phyloP scores from a whole-genome alignment of 345 rosid genomes.

The Pugionium cornutum region DNA sequence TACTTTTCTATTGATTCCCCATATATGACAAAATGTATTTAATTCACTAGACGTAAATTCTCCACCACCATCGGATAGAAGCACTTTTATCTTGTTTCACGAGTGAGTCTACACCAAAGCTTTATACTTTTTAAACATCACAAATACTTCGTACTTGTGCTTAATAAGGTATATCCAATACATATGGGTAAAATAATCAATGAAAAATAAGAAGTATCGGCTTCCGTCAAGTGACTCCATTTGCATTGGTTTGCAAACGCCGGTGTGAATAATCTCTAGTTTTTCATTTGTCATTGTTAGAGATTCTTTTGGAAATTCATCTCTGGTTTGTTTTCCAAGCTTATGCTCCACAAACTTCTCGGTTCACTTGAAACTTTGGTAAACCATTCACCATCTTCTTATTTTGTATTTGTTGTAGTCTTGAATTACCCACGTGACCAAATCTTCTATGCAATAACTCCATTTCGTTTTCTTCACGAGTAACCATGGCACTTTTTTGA shows the following conservation, averaged over 20 bases:
- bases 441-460: background rate
- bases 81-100: too few relatives aligned
- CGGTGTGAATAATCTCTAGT: background rate
- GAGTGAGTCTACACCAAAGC: too few relatives aligned
- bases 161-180: background rate
- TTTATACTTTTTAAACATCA: too few relatives aligned
- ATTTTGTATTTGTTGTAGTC: background rate
- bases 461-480: background rate
- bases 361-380: background rate
- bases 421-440: background rate
- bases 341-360: constrained; percentile 1
- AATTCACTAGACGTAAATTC: too few relatives aligned
- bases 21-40: too few relatives aligned
- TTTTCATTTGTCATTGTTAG: background rate
- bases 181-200: background rate
- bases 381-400: background rate
- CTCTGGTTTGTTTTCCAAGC: background rate
- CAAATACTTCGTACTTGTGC: background rate
- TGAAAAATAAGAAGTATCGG: background rate
- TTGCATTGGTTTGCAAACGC: background rate
- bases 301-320: background rate
- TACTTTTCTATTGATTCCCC: too few relatives aligned
- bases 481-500: background rate
- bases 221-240: background rate
- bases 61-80: too few relatives aligned